Percentiles rank a stretch among this genome's conserved stretches.
These are phyloP conservation scores for Irpex rosettiformis DNA, from an alignment of 1,284 basidiomycete genomes.

Conservation along the genomic window DNA sequence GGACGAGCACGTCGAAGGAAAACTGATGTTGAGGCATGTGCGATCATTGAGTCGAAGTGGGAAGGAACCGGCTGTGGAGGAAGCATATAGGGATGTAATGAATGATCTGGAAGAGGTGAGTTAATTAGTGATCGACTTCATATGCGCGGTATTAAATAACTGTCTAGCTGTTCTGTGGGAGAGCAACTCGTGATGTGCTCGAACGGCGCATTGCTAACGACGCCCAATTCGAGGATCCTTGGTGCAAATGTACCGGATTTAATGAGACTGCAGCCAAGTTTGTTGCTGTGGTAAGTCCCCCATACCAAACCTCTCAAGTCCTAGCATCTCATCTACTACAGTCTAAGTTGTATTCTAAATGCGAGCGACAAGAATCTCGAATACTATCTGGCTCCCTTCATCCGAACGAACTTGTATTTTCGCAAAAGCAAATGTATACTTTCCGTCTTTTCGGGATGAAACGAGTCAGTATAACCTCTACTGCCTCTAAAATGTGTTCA, in stretches of 20 bases:
- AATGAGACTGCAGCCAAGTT: slow-evolving; percentile 43
- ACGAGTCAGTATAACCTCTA: slow-evolving; percentile 36
- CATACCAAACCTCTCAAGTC: neutral
- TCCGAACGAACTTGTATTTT: slow-evolving; percentile 56
- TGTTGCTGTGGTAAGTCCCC: slow-evolving; percentile 53
- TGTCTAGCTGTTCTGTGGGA: slow-evolving; percentile 48
- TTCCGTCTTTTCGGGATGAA: slow-evolving; percentile 46
- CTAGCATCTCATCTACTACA: slow-evolving; percentile 21
- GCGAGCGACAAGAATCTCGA: slow-evolving; percentile 46
- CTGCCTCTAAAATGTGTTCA: too few species aligned
- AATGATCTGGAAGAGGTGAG: slow-evolving; percentile 50
- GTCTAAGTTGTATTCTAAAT: slow-evolving; percentile 54
- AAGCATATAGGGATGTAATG: slow-evolving; percentile 29
- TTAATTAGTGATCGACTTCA: neutral
- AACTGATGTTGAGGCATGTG: slow-evolving; percentile 15
- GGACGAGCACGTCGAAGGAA: slow-evolving; percentile 1
- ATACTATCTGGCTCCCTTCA: slow-evolving; percentile 53
- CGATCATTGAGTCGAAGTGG: slow-evolving; percentile 21
- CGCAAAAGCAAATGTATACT: slow-evolving; percentile 62
- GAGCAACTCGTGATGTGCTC: slow-evolving; percentile 54
- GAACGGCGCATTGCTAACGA: slow-evolving; percentile 54
- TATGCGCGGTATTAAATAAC: neutral
- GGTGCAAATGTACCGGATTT: slow-evolving; percentile 47
- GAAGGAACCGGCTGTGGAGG: slow-evolving; percentile 15
- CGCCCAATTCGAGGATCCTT: slow-evolving; percentile 61